Evolutionary conservation across 2,329 filamentous ascomycete genomes (phyloP), one percentile per base, ranked within the genome.

Genomic region (Truncatella angustata): DNA sequence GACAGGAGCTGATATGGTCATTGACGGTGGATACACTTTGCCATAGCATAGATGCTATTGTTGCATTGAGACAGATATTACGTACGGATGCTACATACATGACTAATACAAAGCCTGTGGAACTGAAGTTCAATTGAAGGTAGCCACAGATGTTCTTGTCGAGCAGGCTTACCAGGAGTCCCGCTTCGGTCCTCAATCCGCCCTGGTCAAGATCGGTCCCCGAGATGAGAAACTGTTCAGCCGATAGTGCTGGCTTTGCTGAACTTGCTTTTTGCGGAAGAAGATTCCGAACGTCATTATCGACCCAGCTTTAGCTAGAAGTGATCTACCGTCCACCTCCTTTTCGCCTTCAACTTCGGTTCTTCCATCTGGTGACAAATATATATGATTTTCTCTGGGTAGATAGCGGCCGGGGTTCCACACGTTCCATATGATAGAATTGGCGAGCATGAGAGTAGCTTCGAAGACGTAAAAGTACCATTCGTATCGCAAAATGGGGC

Each of bases 401-500:
- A 78, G 58, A 51, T 63, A 73, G 3, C 68, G 63, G 46, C 73
- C 73, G 0, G 75, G 74, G 52, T 76, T 69, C 23, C 68, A 63
- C 0, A 69, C 49, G 53, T 78, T 78, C 58, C 75, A 69, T 36
- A 77, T 56, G 10, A 63, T 63, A 0, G 73, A 70, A 56, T 78
- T 77, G 6, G 67, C 11, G 0, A 76, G 52, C 69, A 78, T 77
- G 2, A 74, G 66, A 0, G 64, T 58, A 0, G 66, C 70, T 61
- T 79, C 75, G 48, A 79, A 72, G 9, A 74, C 65, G 54, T 71
- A 77, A 50, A 79, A 77, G 30, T 67, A 77, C 66, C 70, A 74
- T 57, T 78, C 76, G 32, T 74, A 70, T 4, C 67, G 63, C 24
- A 77, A 45, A 0, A 76, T 59, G 0, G 73, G 69, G n/a, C 63